phyloP scores from a whole-genome alignment of 1,139 yeast species.

The Blastobotrys indianensis region DNA sequence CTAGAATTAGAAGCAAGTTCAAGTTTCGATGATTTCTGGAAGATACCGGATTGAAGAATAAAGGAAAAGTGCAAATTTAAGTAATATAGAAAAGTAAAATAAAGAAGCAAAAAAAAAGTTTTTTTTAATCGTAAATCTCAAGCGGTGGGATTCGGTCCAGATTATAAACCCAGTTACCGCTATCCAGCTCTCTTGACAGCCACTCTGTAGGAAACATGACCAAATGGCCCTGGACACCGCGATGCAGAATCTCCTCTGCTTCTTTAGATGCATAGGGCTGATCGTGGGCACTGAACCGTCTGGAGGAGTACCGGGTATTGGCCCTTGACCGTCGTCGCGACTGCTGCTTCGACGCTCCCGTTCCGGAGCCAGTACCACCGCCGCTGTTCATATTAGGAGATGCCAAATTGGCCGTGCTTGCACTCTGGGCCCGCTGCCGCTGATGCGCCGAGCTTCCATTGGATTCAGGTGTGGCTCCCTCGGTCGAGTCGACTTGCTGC shows the following conservation, averaged over 20 bases:
- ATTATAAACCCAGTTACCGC: conserved; percentile 89
- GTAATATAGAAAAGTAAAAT: not conserved
- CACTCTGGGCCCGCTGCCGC: no score
- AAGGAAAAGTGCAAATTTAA: no score
- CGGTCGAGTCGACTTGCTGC: not conserved
- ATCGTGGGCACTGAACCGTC: conserved; percentile 28
- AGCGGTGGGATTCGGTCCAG: conserved; percentile 93
- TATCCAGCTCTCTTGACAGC: conserved; percentile 77
- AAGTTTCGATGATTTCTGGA: no score
- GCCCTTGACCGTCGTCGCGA: conserved; percentile 9
- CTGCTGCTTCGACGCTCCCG: not conserved
- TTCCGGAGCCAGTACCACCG: not conserved
- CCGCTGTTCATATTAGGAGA: not conserved
- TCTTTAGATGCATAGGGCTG: conserved; percentile 55
- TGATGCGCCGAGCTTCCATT: not conserved
- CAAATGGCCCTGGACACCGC: conserved; percentile 79
- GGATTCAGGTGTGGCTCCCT: not conserved
- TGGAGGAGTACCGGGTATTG: conserved; percentile 12
- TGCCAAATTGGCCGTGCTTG: not conserved
- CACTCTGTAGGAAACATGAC: conserved; percentile 90
- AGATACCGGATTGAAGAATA: no score
- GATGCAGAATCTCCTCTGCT: conserved; percentile 60
- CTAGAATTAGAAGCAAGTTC: no score
- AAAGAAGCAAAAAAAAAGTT: not conserved
- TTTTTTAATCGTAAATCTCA: conserved; percentile 71